phyloP scores from a whole-genome alignment of 1,139 yeast genomes.

The Debaryomycetaceae sp. region DNA sequence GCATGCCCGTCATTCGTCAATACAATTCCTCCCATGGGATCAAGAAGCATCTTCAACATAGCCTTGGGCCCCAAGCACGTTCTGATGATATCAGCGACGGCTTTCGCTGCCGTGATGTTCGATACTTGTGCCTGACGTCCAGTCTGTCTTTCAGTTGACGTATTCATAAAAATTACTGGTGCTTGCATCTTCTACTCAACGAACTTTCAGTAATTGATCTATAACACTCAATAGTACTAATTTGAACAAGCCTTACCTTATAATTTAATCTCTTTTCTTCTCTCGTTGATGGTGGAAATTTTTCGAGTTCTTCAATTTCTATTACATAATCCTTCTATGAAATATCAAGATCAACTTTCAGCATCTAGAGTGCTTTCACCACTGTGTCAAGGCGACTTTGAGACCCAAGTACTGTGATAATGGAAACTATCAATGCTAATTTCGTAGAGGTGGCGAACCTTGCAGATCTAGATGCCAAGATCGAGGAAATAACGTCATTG shows the following conservation, averaged over 20 bases:
- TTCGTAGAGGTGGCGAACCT: slow-evolving; percentile 28
- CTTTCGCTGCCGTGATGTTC: slow-evolving; percentile 97
- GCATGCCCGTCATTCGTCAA: slow-evolving; percentile 98
- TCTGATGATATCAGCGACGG: slow-evolving; percentile 94
- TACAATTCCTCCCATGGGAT: slow-evolving; percentile 98
- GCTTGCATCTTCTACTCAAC: slow-evolving; percentile 36
- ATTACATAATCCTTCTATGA: neutral
- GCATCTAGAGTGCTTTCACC: neutral
- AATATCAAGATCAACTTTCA: neutral
- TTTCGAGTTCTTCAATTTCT: neutral
- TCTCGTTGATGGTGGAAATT: neutral
- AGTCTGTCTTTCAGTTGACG: slow-evolving; percentile 88
- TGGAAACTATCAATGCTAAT: slow-evolving; percentile 27
- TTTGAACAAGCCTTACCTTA: neutral
- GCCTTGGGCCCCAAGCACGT: slow-evolving; percentile 99
- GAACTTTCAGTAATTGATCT: neutral
- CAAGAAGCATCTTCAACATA: slow-evolving; percentile 95
- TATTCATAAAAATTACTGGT: slow-evolving; percentile 55
- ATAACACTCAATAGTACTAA: neutral
- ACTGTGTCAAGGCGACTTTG: too few species aligned
- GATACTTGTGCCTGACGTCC: slow-evolving; percentile 98
- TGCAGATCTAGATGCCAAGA: slow-evolving; percentile 16
- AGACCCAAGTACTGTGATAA: neutral
- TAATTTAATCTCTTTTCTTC: neutral
- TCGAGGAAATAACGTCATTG: slow-evolving; percentile 16